Conservation (phyloP, 306 rosid genomes). For the Quercus suber region DNA sequence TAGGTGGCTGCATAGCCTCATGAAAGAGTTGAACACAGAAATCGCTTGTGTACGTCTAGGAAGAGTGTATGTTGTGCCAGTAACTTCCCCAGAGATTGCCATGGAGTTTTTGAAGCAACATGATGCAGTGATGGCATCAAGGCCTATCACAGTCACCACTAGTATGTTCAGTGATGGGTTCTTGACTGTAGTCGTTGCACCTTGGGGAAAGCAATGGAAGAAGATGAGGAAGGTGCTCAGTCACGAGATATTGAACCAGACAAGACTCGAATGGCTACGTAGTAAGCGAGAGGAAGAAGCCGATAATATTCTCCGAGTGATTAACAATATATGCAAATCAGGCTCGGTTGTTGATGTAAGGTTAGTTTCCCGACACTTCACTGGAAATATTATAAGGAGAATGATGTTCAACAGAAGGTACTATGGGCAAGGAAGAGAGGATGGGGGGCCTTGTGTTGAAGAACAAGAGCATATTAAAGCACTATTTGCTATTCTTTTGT, state of each 20-base stretch:
- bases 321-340: conserved; percentile 16
- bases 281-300: conserved; percentile 40
- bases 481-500: too few relatives aligned
- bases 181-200: not conserved
- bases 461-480: too few relatives aligned
- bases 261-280: conserved; percentile 19
- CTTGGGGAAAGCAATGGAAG: conserved; percentile 29
- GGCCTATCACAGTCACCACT: conserved; percentile 23
- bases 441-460: too few relatives aligned
- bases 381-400: not conserved
- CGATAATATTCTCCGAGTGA: conserved; percentile 29
- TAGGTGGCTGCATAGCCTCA: conserved; percentile 33
- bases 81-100: conserved; percentile 29
- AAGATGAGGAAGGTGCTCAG: conserved; percentile 30
- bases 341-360: conserved; percentile 28
- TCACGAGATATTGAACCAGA: conserved; percentile 12
- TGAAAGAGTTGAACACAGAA: conserved; percentile 35
- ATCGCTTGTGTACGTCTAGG: conserved; percentile 50
- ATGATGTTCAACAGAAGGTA: not conserved
- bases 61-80: conserved; percentile 34
- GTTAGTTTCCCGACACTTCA: conserved; percentile 6
- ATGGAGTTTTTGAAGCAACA: conserved; percentile 37
- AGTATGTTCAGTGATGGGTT: conserved; percentile 15
- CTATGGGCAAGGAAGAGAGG: too few relatives aligned
- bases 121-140: conserved; percentile 39